Conservation (phyloP, 441 rosid species). For the Brassica balearica region DNA sequence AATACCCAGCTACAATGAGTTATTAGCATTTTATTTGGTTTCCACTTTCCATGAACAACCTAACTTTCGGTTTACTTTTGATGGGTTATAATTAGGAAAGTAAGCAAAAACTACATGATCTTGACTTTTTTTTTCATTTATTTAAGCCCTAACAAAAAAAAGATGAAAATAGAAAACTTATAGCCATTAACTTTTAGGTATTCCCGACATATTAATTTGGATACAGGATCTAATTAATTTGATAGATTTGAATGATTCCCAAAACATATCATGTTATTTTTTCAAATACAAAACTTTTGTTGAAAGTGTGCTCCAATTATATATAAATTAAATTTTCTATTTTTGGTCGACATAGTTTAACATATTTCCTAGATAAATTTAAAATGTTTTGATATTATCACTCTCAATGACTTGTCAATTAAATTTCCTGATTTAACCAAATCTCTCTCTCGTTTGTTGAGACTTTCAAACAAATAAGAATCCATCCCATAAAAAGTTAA, state of each 20-base stretch:
- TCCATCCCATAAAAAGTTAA: conserved; percentile 2
- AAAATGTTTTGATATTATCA: not conserved
- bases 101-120: too few relatives aligned
- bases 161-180: too few relatives aligned
- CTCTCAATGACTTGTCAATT: conserved; percentile 28
- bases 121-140: not conserved
- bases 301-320: too few relatives aligned
- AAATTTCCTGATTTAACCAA: conserved; percentile 1
- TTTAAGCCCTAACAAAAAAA: too few relatives aligned
- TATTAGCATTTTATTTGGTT: not conserved
- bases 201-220: too few relatives aligned
- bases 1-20: not conserved
- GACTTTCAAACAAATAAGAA: conserved; percentile 17
- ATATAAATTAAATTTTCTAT: too few relatives aligned
- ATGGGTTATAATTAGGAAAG: not conserved
- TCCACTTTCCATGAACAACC: conserved; percentile 1
- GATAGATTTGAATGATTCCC: too few relatives aligned
- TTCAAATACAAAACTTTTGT: too few relatives aligned
- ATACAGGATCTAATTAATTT: not conserved
- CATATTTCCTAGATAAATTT: too few relatives aligned
- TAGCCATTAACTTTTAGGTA: too few relatives aligned
- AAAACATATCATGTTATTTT: too few relatives aligned
- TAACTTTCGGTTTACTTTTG: not conserved
- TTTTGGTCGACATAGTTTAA: too few relatives aligned
- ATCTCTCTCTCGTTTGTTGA: conserved; percentile 15